A percentile compares a stretch with the other conserved stretches of the same genome.
Conservation (phyloP, 164 flowering plant genomes). For the Liriodendron chinense region DNA sequence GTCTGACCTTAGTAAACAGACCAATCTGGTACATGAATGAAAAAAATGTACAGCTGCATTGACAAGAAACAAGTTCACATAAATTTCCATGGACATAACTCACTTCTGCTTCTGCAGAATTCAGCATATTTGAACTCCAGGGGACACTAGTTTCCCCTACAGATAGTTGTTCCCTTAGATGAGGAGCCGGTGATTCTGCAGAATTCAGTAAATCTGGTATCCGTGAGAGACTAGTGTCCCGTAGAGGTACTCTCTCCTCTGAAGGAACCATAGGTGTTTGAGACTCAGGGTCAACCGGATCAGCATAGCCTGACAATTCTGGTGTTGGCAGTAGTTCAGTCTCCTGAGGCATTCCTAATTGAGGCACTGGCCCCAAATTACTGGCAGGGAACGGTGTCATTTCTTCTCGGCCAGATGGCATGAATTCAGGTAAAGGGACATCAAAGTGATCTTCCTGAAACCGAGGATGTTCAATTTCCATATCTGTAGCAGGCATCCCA, state of each 20-base stretch:
- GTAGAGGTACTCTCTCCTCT: conserved; percentile 8
- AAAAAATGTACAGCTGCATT: neutral
- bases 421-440: conserved; percentile 16
- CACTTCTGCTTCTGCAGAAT: conserved; percentile 38
- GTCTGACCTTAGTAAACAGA: neutral
- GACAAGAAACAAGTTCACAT: neutral
- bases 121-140: conserved; percentile 26
- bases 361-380: conserved; percentile 24
- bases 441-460: conserved; percentile 16
- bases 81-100: conserved; percentile 13
- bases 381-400: conserved; percentile 26
- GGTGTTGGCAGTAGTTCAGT: conserved; percentile 29
- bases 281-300: conserved; percentile 27
- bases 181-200: conserved; percentile 3
- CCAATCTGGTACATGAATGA: neutral
- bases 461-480: conserved; percentile 48
- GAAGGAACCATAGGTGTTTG: conserved; percentile 32
- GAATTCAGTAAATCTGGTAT: conserved; percentile 48
- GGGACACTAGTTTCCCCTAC: neutral
- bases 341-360: conserved; percentile 20
- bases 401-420: conserved; percentile 30
- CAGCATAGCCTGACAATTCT: conserved; percentile 32
- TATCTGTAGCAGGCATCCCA: conserved; percentile 19
- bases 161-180: neutral
- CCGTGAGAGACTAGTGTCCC: conserved; percentile 37